Conservation (phyloP, 75 land plant species). For the Cryptomeria japonica region DNA sequence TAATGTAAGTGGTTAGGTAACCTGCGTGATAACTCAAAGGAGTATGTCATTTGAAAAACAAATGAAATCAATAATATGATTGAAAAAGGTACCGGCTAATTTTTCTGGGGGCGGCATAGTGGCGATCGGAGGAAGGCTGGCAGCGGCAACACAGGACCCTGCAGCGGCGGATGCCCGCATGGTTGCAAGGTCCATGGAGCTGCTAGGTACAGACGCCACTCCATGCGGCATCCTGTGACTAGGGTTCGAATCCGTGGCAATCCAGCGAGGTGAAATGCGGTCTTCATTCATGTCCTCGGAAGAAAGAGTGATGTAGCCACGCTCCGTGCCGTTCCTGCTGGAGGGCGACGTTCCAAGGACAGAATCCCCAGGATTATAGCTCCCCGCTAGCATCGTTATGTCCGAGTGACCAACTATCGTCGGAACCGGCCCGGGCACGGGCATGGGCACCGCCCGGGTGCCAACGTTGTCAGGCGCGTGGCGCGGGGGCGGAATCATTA, state of each 20-base stretch:
- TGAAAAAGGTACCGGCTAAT: conserved; percentile 17
- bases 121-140: conserved; percentile 2
- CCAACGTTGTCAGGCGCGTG: conserved; percentile 30
- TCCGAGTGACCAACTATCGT: conserved; percentile 1
- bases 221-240: conserved; percentile 14
- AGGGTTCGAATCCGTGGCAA: background rate
- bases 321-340: conserved; percentile 19
- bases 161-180: background rate
- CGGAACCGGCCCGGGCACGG: conserved; percentile 30
- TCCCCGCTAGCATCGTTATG: conserved; percentile 38
- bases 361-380: conserved; percentile 66
- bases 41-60: background rate
- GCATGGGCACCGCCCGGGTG: conserved; percentile 36
- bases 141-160: background rate
- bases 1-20: background rate
- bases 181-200: conserved; percentile 20
- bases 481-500: conserved; percentile 88
- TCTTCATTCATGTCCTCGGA: conserved; percentile 29
- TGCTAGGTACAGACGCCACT: conserved; percentile 40
- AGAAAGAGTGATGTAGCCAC: conserved; percentile 5
- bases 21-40: background rate
- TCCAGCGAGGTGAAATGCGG: background rate
- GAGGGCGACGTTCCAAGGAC: conserved; percentile 52
- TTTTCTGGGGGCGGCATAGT: background rate
- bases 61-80: background rate